Evolutionary conservation across 306 rosid genomes (phyloP), one percentile per base, ranked within the genome.

Genomic region (Vigna unguiculata): DNA sequence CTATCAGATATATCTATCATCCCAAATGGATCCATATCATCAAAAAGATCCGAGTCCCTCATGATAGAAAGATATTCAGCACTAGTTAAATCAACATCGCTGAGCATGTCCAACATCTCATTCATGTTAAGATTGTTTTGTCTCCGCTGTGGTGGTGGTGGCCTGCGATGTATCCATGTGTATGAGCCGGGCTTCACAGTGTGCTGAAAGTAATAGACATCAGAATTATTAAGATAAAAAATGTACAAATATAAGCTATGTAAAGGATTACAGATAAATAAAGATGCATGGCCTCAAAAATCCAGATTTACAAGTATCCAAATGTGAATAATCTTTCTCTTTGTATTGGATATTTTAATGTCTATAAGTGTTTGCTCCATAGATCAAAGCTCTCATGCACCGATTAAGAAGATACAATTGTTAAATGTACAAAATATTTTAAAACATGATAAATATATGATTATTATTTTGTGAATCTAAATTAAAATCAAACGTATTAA

Each of bases 161-260:
- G 88, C 71, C 66, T 79, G 48, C 41, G 13, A 43, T 85, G 82
- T 41, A 52, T 68, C 82, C 84, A 75, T 59, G 80, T 53, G 71
- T 82, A 85, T 2, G 88, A 85, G 25, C 84, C 88, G 34, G 78
- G 84, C 78, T 76, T 85, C 78, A 79, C 86, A 19, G 75, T 79
- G 46, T 85, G 88, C 88, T 85, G 86, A 61, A 76, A 82, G 71
- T 13, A 66, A 85, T 45, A 78, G 30, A 54, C 22, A 70, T 52
- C 46, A 34, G 70, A 55, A 46, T 52, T 55, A 70, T 53, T 77
- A 52, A 75, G 74, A 21, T 30, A 6, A 16, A 30, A 15, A 79
- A 45, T 19, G 13, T 5, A 71, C 66, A 48, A 70, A 71, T 32
- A 2, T 8, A 55, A 41, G 30, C 15, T 14, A 41, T 34, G 8